A percentile compares a stretch with the other conserved stretches of the same genome.
phyloP scores from a whole-genome alignment of 108 stramenopile genomes.

The Skeletonema menzelii region DNA sequence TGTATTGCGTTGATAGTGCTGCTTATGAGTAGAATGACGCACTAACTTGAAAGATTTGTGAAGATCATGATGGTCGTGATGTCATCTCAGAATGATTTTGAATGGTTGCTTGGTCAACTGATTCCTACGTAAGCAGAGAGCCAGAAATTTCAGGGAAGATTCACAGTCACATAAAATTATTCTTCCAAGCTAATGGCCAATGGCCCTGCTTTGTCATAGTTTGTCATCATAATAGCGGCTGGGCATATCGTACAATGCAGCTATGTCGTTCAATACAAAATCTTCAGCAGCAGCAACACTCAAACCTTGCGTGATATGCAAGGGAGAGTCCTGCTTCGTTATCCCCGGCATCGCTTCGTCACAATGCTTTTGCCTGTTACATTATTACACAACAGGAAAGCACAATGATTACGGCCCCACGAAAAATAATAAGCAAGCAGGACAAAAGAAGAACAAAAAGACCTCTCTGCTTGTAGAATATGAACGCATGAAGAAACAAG shows the following conservation, averaged over 20 bases:
- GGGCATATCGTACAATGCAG: no score
- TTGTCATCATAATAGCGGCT: no score
- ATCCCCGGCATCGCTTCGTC: slow-evolving; percentile 28
- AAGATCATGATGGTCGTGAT: no score
- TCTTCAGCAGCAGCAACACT: slow-evolving; percentile 1
- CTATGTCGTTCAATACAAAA: neutral
- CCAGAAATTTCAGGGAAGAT: no score
- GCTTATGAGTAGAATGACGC: neutral
- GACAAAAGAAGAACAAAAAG: slow-evolving; percentile 28
- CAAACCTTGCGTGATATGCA: slow-evolving; percentile 32
- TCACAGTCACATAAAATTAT: no score
- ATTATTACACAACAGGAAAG: slow-evolving; percentile 78
- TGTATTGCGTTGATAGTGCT: neutral
- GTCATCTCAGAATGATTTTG: neutral
- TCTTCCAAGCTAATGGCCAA: no score
- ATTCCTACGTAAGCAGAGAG: no score
- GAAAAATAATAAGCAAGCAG: neutral
- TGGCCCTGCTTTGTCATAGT: no score
- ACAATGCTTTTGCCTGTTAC: slow-evolving; percentile 51
- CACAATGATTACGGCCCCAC: slow-evolving; percentile 7
- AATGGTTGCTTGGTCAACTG: neutral
- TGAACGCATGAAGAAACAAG: slow-evolving; percentile 46
- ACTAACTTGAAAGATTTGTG: neutral
- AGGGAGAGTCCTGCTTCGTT: slow-evolving; percentile 24
- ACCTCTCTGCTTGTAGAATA: slow-evolving; percentile 37